Evolutionary conservation across 1,139 yeast genomes (phyloP).

Genomic region (Pichia sp.): DNA sequence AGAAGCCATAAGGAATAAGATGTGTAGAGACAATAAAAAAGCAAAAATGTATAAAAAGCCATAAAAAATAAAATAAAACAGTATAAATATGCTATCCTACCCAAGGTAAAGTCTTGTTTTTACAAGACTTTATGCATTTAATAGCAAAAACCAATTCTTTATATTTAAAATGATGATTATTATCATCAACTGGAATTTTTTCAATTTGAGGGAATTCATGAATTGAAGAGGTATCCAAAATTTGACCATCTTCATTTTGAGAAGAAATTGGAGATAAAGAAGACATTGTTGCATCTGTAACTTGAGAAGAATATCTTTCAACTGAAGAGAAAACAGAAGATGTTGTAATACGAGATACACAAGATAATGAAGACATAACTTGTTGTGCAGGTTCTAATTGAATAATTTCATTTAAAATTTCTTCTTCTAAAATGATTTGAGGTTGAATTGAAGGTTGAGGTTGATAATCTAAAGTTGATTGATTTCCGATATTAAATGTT

Average conservation of each 20-base stretch:
- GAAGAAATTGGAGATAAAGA: constrained; percentile 13
- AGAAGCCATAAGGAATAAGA: neutral
- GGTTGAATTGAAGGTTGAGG: constrained; percentile 11
- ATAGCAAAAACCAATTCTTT: constrained; percentile 26
- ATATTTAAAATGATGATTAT: constrained; percentile 14
- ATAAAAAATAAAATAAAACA: neutral
- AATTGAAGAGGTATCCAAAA: neutral
- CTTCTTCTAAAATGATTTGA: constrained; percentile 13
- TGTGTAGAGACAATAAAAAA: neutral
- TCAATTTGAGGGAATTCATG: constrained; percentile 4
- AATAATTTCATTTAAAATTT: constrained; percentile 11
- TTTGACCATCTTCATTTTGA: constrained; percentile 3
- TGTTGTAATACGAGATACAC: constrained; percentile 10
- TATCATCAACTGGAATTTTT: constrained; percentile 2
- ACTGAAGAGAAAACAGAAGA: constrained; percentile 14
- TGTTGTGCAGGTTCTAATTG: constrained; percentile 15
- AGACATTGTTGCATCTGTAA: constrained; percentile 8
- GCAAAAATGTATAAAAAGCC: neutral
- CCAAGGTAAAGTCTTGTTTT: constrained; percentile 14
- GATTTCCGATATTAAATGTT: constrained; percentile 9
- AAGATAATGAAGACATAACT: constrained; percentile 8
- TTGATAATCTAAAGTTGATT: constrained; percentile 6
- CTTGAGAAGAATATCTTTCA: constrained; percentile 9
- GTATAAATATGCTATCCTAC: neutral
- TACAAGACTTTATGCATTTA: constrained; percentile 25